Percentiles rank a stretch among this genome's conserved stretches.
Evolutionary conservation across 768 basidiomycete genomes (phyloP).

Genomic region (Lyophyllum semitale): DNA sequence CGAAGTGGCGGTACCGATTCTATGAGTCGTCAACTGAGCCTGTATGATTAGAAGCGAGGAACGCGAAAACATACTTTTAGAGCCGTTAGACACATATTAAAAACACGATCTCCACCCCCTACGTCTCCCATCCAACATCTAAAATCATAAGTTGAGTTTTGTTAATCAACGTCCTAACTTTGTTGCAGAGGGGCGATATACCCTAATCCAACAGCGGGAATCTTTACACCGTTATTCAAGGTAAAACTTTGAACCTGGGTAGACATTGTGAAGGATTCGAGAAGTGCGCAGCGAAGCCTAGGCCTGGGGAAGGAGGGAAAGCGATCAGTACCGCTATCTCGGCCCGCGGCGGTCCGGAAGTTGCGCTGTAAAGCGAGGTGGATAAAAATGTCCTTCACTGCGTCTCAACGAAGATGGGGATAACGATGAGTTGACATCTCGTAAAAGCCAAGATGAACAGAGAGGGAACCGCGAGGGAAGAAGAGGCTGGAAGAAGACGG

Average conservation of each 20-base stretch:
- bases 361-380: too few species aligned
- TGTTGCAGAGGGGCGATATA: conserved; percentile 7
- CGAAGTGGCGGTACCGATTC: conserved; percentile 50
- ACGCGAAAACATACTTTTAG: conserved; percentile 26
- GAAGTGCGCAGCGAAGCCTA: not conserved
- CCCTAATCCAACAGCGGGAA: conserved; percentile 35
- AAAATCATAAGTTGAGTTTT: not conserved
- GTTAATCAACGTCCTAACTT: not conserved
- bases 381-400: too few species aligned
- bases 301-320: not conserved
- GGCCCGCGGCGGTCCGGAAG: too few species aligned
- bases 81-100: conserved; percentile 35
- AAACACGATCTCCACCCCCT: conserved; percentile 40
- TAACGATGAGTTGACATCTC: too few species aligned
- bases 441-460: too few species aligned
- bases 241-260: conserved; percentile 17
- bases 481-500: too few species aligned
- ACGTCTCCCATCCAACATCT: conserved; percentile 41
- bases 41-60: not conserved
- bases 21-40: conserved; percentile 19
- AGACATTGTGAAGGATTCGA: not conserved
- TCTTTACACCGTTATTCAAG: conserved; percentile 29
- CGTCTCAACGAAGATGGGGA: too few species aligned
- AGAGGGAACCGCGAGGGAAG: too few species aligned
- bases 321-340: too few species aligned